Base-by-base conservation (phyloP, 495 filamentous ascomycete genomes). In the Neurospora sp. region DNA sequence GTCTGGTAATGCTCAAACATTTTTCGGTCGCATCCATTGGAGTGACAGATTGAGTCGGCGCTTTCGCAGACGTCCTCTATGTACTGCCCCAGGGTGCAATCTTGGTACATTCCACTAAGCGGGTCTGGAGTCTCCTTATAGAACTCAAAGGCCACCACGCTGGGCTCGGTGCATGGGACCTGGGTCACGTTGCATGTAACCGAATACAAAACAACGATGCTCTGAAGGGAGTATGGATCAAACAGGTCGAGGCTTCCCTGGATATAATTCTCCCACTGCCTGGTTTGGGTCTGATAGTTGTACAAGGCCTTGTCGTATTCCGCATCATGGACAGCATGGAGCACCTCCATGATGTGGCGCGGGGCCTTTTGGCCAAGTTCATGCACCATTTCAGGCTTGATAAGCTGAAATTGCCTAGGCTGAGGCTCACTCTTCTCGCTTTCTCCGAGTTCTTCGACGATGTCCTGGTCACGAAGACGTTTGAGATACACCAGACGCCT, bases 221-320 rank as follows among this genome's bases (percentile, higher is more conserved):
- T 97, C 78, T 99, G 96, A 78, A 98, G 96, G 1, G 92, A 90
- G 76, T 92, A 94, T 8, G 96, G 96, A 80, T 98, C 93, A 76
- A 98, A 99, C 7, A 98, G 85, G 76, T 94, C 91, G 71, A 90
- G 84, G 71, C 92, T 94, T 21, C 92, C 92, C 40, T 93, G 85
- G 8, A 97, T 89, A 73, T 96, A 97, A 28, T 92, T 91, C 76
- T 98, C 96, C 95, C 96, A 98, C 74, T 97, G 94, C 62, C 92
- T 88, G 72, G 93, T 97, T 80, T 98, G 96, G 0, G 94, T 98
- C 79, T 93, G 89, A 78, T 98, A 98, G 73, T 94, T 93, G 80
- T 98, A 93, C 40, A 96, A 81, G 13, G 94, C 95, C 81, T 95
- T 94, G 79, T 98, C 96, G 77, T 97, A 98, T 77, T 99, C 96